Base-by-base conservation (phyloP, 805 yeast species). In the Saccharomycopsis olivae region DNA sequence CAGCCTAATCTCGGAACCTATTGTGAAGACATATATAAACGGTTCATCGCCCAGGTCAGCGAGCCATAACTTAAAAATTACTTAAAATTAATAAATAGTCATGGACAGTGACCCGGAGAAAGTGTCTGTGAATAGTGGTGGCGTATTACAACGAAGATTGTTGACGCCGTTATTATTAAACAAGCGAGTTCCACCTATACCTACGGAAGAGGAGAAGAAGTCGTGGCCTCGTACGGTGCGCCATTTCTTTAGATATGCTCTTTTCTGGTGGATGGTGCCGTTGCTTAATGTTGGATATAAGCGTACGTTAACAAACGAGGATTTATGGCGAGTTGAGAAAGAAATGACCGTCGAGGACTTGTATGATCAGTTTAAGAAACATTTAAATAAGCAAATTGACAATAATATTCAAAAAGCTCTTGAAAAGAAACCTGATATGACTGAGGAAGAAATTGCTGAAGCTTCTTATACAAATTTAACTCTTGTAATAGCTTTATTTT, bases 261-360 rank as follows among this genome's bases (percentile, higher is more conserved):
- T 75, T 49, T 75, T 80, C 54, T 68, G 78, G 73, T 83, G 89
- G 88, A 57, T 82, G 34, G 51, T 59, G 19, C 87, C 87, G 0
- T 50, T 82, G 30, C 58, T 83, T 64, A 59, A 57, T 13, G 69
- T 71, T 5, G 92, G 94, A 5, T 82, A 82, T 56, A 78, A 74
- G 55, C 65, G 92, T 52, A 79, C 88, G 0, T 58, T 83, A 33
- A 71, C 70, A 32, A 75, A 80, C 2, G 68, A 71, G 35, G 92
- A 83, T 57, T 53, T 81, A 48, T 81, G 54, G 48, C 52, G 52
- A 21, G 54, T 73, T 46, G 69, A 68, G 16, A 62, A 64, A 1
- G 59, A 60, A 27, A 58, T 65, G 57, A 52, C 61, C 11, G 60
- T 69, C 29, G 71, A 71, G 21, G 49, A 49, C n/a, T 53, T 71